Percentiles rank a stretch among this genome's conserved stretches.
These are phyloP conservation scores for Pythium phragmitis DNA, from an alignment of 352 stramenopile genomes.

Conservation along the genomic window DNA sequence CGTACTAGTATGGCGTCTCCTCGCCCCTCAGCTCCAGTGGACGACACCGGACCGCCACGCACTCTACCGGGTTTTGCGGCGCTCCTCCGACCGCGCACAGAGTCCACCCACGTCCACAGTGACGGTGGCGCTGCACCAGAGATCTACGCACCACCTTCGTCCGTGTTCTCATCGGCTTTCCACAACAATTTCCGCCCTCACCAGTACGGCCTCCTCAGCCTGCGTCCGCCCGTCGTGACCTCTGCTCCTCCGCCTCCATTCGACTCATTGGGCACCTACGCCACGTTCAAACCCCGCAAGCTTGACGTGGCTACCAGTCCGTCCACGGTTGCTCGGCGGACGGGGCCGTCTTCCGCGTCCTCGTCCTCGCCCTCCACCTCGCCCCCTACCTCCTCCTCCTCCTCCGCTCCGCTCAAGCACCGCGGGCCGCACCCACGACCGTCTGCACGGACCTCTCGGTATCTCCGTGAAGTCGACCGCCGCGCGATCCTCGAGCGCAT, in stretches of 20 bases:
- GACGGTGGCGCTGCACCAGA: too few relatives aligned
- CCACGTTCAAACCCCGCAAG: neutral
- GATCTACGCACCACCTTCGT: too few relatives aligned
- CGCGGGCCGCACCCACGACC: neutral
- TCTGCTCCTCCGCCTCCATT: neutral
- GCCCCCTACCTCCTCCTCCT: neutral
- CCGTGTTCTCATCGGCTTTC: too few relatives aligned
- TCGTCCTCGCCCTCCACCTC: neutral
- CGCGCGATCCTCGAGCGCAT: constrained; percentile 49
- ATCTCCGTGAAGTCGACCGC: constrained; percentile 55
- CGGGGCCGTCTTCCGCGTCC: neutral
- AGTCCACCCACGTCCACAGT: too few relatives aligned
- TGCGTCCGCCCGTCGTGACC: neutral
- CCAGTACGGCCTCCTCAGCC: neutral
- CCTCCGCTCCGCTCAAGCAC: neutral
- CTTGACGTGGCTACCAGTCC: neutral
- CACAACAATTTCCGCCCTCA: too few relatives aligned
- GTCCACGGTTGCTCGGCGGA: neutral
- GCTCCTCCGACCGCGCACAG: too few relatives aligned
- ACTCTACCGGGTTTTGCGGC: too few relatives aligned
- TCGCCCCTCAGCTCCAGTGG: too few relatives aligned
- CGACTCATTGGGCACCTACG: neutral
- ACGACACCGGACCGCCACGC: too few relatives aligned
- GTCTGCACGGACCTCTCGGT: constrained; percentile 30
- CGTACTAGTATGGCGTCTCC: too few relatives aligned